phyloP scores from a whole-genome alignment of 257 asterid genomes.

The Petrea volubilis region DNA sequence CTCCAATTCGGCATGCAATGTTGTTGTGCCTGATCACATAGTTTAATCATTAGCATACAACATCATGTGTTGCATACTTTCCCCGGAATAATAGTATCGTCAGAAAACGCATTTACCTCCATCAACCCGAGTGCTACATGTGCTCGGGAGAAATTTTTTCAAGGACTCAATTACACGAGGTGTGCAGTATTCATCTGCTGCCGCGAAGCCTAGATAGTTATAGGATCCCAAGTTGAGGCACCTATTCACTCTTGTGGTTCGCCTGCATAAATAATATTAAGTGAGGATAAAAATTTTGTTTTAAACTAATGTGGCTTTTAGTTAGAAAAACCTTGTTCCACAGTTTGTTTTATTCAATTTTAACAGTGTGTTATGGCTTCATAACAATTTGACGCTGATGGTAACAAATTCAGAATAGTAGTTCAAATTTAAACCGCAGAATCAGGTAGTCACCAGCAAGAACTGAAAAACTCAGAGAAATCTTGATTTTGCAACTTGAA shows the following conservation, averaged over 20 bases:
- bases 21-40: constrained; percentile 69
- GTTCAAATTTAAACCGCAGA: background rate
- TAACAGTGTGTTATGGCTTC: constrained; percentile 1
- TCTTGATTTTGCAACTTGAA: background rate
- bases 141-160: constrained; percentile 78
- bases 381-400: background rate
- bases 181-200: constrained; percentile 96
- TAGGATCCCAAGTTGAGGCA: constrained; percentile 98
- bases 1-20: constrained; percentile 81
- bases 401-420: background rate
- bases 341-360: background rate
- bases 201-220: constrained; percentile 98
- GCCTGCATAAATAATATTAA: constrained; percentile 50
- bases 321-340: constrained; percentile 9
- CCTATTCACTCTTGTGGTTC: constrained; percentile 60
- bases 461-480: background rate
- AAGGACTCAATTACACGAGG: constrained; percentile 92
- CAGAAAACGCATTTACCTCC: constrained; percentile 64
- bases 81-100: constrained; percentile 2
- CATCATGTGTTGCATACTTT: constrained; percentile 12
- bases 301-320: constrained; percentile 15
- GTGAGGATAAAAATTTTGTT: constrained; percentile 8
- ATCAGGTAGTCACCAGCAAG: background rate
- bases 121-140: constrained; percentile 93
- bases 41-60: constrained; percentile 6